phyloP scores from a whole-genome alignment of 2,329 filamentous ascomycete genomes.

The Fusarium citri region DNA sequence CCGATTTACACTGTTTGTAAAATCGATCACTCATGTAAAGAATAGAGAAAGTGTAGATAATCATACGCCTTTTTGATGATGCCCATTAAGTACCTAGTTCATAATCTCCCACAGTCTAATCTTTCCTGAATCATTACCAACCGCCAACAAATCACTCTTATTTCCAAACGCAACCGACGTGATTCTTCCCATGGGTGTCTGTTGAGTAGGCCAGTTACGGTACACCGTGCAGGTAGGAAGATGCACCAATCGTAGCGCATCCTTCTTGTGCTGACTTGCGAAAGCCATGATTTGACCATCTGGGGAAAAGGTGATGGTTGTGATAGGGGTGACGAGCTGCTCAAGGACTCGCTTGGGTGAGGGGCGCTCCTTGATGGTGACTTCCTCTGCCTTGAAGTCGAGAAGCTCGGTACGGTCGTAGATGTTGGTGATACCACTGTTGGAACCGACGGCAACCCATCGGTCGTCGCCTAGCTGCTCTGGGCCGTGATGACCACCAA shows the following conservation, averaged over 20 bases:
- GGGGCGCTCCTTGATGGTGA: conserved; percentile 73
- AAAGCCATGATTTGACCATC: conserved; percentile 92
- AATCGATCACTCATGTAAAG: neutral
- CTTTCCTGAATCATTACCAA: conserved; percentile 90
- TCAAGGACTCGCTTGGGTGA: conserved; percentile 80
- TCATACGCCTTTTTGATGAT: conserved; percentile 39
- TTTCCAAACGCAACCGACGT: conserved; percentile 77
- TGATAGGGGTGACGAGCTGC: conserved; percentile 88
- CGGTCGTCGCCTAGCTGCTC: conserved; percentile 77
- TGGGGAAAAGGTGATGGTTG: conserved; percentile 81
- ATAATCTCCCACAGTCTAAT: conserved; percentile 92
- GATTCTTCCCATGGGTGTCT: conserved; percentile 88
- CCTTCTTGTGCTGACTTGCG: conserved; percentile 86
- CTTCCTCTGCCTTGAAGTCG: conserved; percentile 52
- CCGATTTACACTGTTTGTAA: neutral
- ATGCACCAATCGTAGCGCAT: conserved; percentile 88
- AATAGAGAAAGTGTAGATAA: conserved; percentile 5
- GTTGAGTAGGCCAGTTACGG: conserved; percentile 94
- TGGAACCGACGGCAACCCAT: conserved; percentile 90
- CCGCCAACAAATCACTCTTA: conserved; percentile 77
- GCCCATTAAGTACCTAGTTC: conserved; percentile 57
- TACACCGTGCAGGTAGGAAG: conserved; percentile 93
- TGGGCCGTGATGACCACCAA: conserved; percentile 77
- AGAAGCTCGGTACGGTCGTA: conserved; percentile 83
- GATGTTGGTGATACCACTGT: conserved; percentile 89